Conservation (phyloP, 441 rosid genomes). For the Gossypium davidsonii region DNA sequence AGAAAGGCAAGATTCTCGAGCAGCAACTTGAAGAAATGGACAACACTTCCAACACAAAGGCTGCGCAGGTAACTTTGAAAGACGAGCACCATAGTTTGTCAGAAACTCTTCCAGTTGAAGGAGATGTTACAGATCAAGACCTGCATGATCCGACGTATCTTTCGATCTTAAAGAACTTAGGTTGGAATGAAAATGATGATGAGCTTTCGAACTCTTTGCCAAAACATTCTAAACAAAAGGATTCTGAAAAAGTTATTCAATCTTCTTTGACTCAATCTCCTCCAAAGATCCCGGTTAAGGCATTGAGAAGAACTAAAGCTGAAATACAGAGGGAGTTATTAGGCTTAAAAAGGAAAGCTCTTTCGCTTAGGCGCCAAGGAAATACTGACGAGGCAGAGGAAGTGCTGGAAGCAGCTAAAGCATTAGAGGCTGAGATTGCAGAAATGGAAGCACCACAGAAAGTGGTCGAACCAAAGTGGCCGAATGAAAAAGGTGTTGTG, state of each 20-base stretch:
- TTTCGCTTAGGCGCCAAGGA: constrained; percentile 70
- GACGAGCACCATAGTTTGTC: constrained; percentile 24
- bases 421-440: constrained; percentile 53
- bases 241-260: constrained; percentile 22
- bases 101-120: constrained; percentile 27
- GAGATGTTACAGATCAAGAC: constrained; percentile 63
- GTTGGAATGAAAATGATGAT: constrained; percentile 65
- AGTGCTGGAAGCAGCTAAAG: constrained; percentile 48
- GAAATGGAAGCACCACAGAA: constrained; percentile 53
- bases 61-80: constrained; percentile 19
- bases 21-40: constrained; percentile 66
- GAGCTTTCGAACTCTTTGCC: constrained; percentile 17
- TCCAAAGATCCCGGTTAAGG: constrained; percentile 19
- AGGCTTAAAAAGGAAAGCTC: constrained; percentile 48
- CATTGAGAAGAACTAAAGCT: constrained; percentile 52
- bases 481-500: constrained; percentile 19
- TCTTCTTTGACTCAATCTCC: constrained; percentile 22
- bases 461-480: constrained; percentile 25
- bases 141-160: constrained; percentile 61
- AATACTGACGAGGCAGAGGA: constrained; percentile 77
- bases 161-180: constrained; percentile 49
- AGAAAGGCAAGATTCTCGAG: constrained; percentile 62
- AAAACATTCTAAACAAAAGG: constrained; percentile 24
- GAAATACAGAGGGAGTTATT: constrained; percentile 85
- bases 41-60: constrained; percentile 33